Conservation (phyloP, 352 stramenopile species). For the Phytophthora brassicae region DNA sequence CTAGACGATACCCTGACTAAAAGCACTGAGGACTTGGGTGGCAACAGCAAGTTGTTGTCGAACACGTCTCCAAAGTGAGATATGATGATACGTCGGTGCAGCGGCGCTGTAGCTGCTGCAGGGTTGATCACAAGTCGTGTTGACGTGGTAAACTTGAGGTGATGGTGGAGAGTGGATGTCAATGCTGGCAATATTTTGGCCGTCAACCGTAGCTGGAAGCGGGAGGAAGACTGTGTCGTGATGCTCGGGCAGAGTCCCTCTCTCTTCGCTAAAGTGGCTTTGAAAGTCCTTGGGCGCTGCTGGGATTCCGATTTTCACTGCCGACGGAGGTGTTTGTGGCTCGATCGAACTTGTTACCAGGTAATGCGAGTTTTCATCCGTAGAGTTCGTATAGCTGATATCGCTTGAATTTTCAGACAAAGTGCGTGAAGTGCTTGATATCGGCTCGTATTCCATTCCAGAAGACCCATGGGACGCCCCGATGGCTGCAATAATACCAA, state of each 20-base stretch:
- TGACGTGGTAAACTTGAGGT: not conserved
- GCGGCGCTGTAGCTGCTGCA: not conserved
- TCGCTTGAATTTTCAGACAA: not conserved
- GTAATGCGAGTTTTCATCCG: not conserved
- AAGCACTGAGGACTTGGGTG: not conserved
- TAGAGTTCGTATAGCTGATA: not conserved
- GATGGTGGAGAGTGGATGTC: not conserved
- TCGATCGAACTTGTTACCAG: not conserved
- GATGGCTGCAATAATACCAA: constrained; percentile 19
- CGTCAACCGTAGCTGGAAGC: not conserved
- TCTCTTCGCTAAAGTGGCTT: not conserved
- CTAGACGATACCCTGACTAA: not conserved
- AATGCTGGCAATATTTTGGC: not conserved
- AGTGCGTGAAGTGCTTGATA: not conserved
- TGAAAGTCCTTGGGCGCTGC: not conserved
- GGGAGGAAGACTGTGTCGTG: not conserved
- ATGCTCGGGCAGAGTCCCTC: not conserved
- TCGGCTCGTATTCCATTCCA: not conserved
- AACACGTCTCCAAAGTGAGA: not conserved
- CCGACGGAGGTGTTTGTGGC: not conserved
- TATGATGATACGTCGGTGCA: not conserved
- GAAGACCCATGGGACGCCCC: constrained; percentile 3
- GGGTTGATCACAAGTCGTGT: not conserved
- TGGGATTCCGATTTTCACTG: not conserved
- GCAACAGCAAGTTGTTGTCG: not conserved